phyloP scores from a whole-genome alignment of 2,329 filamentous ascomycete genomes.

The Ceratocystis smalleyi region DNA sequence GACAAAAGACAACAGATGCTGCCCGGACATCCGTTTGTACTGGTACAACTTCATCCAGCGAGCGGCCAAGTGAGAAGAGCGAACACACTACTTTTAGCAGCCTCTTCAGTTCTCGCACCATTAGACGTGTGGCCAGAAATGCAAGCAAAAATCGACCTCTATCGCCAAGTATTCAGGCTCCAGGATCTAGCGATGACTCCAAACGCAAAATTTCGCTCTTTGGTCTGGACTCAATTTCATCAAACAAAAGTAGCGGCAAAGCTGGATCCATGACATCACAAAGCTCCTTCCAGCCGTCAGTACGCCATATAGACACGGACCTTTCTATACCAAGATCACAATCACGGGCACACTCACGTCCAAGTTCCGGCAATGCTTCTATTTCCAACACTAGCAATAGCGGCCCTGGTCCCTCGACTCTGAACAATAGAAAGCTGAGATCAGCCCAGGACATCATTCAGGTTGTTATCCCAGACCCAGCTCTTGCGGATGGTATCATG shows the following conservation, averaged over 20 bases:
- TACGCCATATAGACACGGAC: slow-evolving; percentile 6
- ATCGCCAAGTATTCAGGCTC: slow-evolving; percentile 13
- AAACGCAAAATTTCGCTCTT: slow-evolving; percentile 11
- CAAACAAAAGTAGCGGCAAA: slow-evolving; percentile 7
- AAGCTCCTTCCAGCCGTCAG: slow-evolving; percentile 9
- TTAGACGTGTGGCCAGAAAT: slow-evolving; percentile 23
- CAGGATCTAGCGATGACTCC: slow-evolving; percentile 5
- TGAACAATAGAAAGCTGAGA: slow-evolving; percentile 4
- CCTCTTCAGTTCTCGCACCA: slow-evolving; percentile 30
- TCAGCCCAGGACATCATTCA: neutral
- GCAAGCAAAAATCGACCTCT: slow-evolving; percentile 17
- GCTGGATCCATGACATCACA: slow-evolving; percentile 11
- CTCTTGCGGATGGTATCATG: neutral
- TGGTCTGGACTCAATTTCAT: slow-evolving; percentile 12
- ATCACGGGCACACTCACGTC: slow-evolving; percentile 5
- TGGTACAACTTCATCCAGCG: slow-evolving; percentile 23
- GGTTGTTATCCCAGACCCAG: neutral
- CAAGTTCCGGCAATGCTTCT: slow-evolving; percentile 7
- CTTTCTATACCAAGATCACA: slow-evolving; percentile 4
- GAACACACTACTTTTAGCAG: slow-evolving; percentile 26
- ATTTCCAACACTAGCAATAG: slow-evolving; percentile 9
- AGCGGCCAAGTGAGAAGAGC: slow-evolving; percentile 14
- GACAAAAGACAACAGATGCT: slow-evolving; percentile 21
- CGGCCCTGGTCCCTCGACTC: slow-evolving; percentile 5
- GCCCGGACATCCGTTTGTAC: slow-evolving; percentile 28